Base-by-base conservation (phyloP, 495 filamentous ascomycete species). In the Penicillium alfredii region DNA sequence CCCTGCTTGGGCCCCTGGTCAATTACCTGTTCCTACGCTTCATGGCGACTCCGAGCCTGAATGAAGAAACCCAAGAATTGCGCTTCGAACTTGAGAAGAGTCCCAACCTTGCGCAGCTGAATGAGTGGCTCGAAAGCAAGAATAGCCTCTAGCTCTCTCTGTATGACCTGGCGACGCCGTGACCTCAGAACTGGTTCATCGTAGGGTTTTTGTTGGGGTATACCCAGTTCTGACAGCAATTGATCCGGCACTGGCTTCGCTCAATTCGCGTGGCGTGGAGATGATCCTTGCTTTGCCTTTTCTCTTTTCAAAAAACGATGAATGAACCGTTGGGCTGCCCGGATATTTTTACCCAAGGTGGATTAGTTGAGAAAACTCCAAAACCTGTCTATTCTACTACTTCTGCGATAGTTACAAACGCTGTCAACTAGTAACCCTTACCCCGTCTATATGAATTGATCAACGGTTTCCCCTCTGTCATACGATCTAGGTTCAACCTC, bases 361-460 rank as follows among this genome's bases (percentile, higher is more conserved):
- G n/a, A n/a, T n/a, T n/a, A n/a, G n/a, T n/a, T n/a, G n/a, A n/a
- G n/a, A n/a, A n/a, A n/a, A n/a, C n/a, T n/a, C n/a, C n/a, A n/a
- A n/a, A n/a, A n/a, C n/a, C n/a, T n/a, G n/a, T n/a, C n/a, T n/a
- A n/a, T n/a, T n/a, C n/a, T n/a, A n/a, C n/a, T n/a, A n/a, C n/a
- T n/a, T n/a, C n/a, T n/a, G n/a, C n/a, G n/a, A n/a, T n/a, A n/a
- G n/a, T n/a, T n/a, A n/a, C n/a, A n/a, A n/a, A n/a, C n/a, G n/a
- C n/a, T 23, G 21, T 23, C 21, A 15, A 5, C 42, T 38, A 65
- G 46, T 65, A 65, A 10, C 50, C 59, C 35, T 47, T 76, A 41
- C 72, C 69, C 54, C 73, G 64, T 52, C 74, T 66, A 21, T 87
- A 81, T 21, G 71, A 49, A 63, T 94, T 94, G 16, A 87, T 60